phyloP scores from a whole-genome alignment of 768 basidiomycete genomes.

The Holtermanniella nyarrowii region DNA sequence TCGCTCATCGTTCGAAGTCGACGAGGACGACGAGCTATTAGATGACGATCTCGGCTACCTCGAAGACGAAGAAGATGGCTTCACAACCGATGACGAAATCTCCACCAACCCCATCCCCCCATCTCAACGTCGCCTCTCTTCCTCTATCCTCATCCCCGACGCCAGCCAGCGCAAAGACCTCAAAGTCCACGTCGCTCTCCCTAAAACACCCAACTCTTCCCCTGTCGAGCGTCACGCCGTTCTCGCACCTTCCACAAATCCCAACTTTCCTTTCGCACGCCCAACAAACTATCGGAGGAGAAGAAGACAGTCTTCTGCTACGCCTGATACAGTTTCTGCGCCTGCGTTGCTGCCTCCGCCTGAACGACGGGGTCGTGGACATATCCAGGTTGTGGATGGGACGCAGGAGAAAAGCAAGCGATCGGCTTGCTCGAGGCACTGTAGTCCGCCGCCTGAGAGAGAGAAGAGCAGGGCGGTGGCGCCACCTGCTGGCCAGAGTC shows the following conservation, averaged over 20 bases:
- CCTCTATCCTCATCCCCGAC: not conserved
- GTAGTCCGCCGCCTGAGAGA: not conserved
- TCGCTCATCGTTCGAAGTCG: too few relatives aligned
- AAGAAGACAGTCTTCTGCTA: not conserved
- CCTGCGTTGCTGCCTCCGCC: constrained; percentile 22
- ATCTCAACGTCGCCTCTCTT: not conserved
- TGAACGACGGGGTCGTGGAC: constrained; percentile 6
- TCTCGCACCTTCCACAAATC: not conserved
- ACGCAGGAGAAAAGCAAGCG: not conserved
- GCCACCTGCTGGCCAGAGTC: constrained; percentile 4
- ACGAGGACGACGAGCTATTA: constrained; percentile 5
- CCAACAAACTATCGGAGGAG: constrained; percentile 20
- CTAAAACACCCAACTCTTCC: not conserved
- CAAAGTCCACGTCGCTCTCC: not conserved
- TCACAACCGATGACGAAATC: constrained; percentile 11
- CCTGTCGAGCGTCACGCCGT: not conserved
- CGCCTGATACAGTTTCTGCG: constrained; percentile 7
- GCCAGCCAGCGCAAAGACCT: not conserved
- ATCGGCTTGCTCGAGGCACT: constrained; percentile 1
- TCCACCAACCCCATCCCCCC: not conserved
- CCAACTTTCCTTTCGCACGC: constrained; percentile 23
- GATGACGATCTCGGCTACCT: constrained; percentile 22
- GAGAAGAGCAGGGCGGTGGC: not conserved
- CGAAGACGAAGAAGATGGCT: constrained; percentile 27
- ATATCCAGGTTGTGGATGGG: constrained; percentile 1